Evolutionary conservation across 208 protist genomes (phyloP), one percentile per base, ranked within the genome.

Genomic region (Wallacemonas sp.): DNA sequence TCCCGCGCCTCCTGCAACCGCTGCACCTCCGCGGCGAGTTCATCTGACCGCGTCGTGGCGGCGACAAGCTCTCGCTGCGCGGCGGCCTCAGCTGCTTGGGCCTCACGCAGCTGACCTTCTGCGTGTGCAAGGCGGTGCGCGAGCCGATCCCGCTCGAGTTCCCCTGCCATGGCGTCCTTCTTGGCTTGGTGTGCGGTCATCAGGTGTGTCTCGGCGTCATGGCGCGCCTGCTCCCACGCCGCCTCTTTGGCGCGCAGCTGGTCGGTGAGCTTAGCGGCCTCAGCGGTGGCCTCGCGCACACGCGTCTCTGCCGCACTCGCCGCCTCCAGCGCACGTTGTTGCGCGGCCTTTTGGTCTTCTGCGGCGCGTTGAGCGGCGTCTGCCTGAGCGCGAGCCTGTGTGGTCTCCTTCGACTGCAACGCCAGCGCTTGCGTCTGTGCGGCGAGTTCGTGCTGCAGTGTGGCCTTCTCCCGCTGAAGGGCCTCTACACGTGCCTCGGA

Each of bases 21-120:
- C 46, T 50, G 24, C 32, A 77, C 6, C 39, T 84, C 79, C 3
- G 73, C 79, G 8, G 63, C 37, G 36, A 44, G 55, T 21, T 48
- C 39, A 4, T 62, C 36, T 3, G 19, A 6, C 37, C 29, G 55
- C 37, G 13, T 45, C 13, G 17, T 19, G 21, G 36, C 52, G 3
- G 38, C 30, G 3, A 27, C 24, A 4, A 44, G 26, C 48, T 83
- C 71, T 42, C 71, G 71, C 63, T 77, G 76, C 8, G 67, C 24
- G 19, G 17, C 71, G 19, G 55, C 57, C 19, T 66, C 29, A 1
- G 55, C 38, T 15, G 65, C 62, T 21, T 53, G 44, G 38, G 54
- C 37, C 29, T 52, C 32, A 13, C 41, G 32, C 24, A 52, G 34
- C 36, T 41, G 58, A n/a, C 54, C 71, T n/a, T 59, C 45, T 5